phyloP scores from a whole-genome alignment of 345 rosid genomes.

The Syzygium grande region DNA sequence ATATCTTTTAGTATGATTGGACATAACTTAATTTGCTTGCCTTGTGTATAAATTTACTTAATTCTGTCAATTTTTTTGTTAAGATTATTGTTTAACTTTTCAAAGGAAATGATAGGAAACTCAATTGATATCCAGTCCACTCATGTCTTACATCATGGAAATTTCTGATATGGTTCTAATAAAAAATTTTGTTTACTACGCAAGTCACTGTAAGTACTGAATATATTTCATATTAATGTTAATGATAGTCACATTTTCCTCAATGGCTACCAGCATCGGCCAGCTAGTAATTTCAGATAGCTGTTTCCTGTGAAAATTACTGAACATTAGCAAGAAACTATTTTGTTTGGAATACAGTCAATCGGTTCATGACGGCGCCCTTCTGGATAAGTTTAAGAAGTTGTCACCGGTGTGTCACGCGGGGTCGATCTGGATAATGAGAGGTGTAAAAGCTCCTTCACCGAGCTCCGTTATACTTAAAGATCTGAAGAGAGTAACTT shows the following conservation, averaged over 20 bases:
- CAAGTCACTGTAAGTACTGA: neutral
- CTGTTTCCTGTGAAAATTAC: neutral
- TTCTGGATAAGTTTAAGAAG: neutral
- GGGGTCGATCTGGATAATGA: neutral
- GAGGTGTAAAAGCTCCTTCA: neutral
- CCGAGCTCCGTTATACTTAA: too few species aligned
- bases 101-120: neutral
- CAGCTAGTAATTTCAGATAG: neutral
- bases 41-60: neutral
- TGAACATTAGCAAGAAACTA: neutral
- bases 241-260: neutral
- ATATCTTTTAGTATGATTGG: neutral
- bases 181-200: neutral
- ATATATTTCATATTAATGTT: neutral
- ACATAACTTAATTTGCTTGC: neutral
- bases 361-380: neutral
- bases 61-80: neutral
- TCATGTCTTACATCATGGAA: neutral
- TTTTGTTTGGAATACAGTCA: neutral
- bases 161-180: neutral
- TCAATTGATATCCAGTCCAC: fast-evolving
- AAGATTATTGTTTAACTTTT: neutral
- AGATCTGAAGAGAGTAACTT: too few species aligned
- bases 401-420: neutral
- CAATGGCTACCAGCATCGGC: neutral